Percentiles rank a stretch among this genome's conserved stretches.
Evolutionary conservation across 2,329 filamentous ascomycete species (phyloP).

Genomic region (Diaporthe vexans): DNA sequence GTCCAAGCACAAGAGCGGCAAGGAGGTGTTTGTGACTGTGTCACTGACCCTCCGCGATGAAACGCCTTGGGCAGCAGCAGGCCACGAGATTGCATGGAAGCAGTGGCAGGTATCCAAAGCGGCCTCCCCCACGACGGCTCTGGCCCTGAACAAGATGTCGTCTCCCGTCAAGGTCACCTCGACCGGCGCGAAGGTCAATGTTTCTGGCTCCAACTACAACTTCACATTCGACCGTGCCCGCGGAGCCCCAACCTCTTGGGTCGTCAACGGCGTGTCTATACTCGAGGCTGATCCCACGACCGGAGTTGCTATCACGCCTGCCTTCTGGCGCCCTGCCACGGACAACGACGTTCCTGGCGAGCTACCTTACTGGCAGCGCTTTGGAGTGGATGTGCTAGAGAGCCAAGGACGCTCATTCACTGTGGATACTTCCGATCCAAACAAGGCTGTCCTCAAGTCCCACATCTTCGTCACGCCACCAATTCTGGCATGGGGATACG

Average conservation of each 20-base stretch:
- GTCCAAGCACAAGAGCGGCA: slow-evolving; percentile 48
- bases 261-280: slow-evolving; percentile 51
- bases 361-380: slow-evolving; percentile 70
- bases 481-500: slow-evolving; percentile 71
- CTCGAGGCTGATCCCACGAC: slow-evolving; percentile 54
- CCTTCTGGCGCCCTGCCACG: slow-evolving; percentile 75
- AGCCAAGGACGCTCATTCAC: slow-evolving; percentile 60
- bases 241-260: slow-evolving; percentile 60
- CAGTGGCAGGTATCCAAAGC: slow-evolving; percentile 59
- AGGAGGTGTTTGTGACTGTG: slow-evolving; percentile 62
- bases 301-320: slow-evolving; percentile 56
- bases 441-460: slow-evolving; percentile 56
- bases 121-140: slow-evolving; percentile 39
- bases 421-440: slow-evolving; percentile 45
- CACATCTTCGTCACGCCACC: slow-evolving; percentile 69
- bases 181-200: slow-evolving; percentile 46
- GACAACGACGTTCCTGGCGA: slow-evolving; percentile 73
- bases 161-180: slow-evolving; percentile 46
- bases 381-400: slow-evolving; percentile 62
- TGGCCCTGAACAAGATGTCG: slow-evolving; percentile 34
- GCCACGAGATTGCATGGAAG: slow-evolving; percentile 69
- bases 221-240: slow-evolving; percentile 61
- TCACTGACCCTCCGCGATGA: slow-evolving; percentile 58
- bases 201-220: slow-evolving; percentile 52
- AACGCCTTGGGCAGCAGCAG: slow-evolving; percentile 64